Conservation (phyloP, 2,329 filamentous ascomycete species). For the Dactylonectria estremocensis region DNA sequence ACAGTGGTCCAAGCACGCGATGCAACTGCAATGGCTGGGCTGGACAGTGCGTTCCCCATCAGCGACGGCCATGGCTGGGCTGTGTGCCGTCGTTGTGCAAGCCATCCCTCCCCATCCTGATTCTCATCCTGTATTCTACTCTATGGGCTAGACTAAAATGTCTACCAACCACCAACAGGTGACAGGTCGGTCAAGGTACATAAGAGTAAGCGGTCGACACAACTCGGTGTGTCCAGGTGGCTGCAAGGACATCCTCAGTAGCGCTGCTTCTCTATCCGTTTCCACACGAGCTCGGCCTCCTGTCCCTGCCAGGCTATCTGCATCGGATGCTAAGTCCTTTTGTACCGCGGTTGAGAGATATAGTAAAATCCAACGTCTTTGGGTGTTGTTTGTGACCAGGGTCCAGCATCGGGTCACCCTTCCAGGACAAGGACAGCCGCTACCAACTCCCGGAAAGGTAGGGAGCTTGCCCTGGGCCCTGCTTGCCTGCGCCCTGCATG, state of each 20-base stretch:
- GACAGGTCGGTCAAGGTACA: no score
- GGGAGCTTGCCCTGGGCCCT: background rate
- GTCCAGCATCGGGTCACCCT: background rate
- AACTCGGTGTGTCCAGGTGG: background rate
- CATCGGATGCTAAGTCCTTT: conserved; percentile 13
- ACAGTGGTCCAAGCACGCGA: conserved; percentile 21
- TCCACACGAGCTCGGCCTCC: background rate
- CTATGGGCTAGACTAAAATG: background rate
- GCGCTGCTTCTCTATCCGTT: conserved; percentile 5
- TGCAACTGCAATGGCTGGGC: conserved; percentile 14
- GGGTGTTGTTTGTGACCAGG: background rate
- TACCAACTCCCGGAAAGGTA: conserved; percentile 16
- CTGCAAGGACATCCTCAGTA: background rate
- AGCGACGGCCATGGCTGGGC: background rate
- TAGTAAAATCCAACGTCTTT: conserved; percentile 1
- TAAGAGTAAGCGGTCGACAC: background rate
- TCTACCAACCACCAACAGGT: no score
- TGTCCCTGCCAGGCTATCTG: background rate
- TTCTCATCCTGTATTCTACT: background rate
- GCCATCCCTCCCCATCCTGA: background rate
- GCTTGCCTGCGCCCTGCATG: background rate
- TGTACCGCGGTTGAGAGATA: background rate
- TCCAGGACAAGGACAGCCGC: conserved; percentile 19
- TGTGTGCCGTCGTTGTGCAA: conserved; percentile 1
- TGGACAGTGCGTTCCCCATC: conserved; percentile 7